These are phyloP conservation scores for Corylus americana DNA, from an alignment of 306 rosid genomes.

Conservation along the genomic window DNA sequence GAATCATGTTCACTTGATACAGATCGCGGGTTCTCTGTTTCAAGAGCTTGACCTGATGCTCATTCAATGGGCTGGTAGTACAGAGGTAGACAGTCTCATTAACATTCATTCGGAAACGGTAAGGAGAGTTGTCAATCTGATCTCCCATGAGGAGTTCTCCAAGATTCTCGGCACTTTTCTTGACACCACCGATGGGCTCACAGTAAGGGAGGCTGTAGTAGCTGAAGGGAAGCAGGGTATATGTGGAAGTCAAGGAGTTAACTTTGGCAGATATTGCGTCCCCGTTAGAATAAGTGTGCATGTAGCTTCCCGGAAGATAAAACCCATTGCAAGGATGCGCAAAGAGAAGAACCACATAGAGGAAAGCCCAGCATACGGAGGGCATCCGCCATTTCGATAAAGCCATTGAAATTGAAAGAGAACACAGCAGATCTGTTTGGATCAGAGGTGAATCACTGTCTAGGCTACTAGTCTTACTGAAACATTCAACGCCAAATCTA, in stretches of 20 bases:
- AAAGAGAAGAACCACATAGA: conserved; percentile 34
- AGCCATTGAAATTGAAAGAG: conserved; percentile 45
- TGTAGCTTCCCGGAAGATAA: conserved; percentile 94
- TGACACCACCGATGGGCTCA: conserved; percentile 53
- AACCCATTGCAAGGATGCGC: conserved; percentile 53
- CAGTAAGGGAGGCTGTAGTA: conserved; percentile 92
- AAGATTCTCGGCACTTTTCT: conserved; percentile 93
- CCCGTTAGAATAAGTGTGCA: conserved; percentile 72
- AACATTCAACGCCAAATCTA: conserved; percentile 49
- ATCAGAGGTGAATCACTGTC: conserved; percentile 23
- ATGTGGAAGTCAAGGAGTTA: conserved; percentile 91
- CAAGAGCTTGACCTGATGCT: conserved; percentile 74
- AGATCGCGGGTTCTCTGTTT: conserved; percentile 90
- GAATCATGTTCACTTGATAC: conserved; percentile 93
- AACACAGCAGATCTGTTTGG: conserved; percentile 22
- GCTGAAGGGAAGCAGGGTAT: conserved; percentile 90
- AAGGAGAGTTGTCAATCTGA: conserved; percentile 84
- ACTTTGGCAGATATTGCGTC: conserved; percentile 64
- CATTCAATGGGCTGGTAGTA: conserved; percentile 59
- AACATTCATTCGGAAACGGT: conserved; percentile 69
- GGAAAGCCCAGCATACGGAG: conserved; percentile 33
- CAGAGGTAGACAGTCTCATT: conserved; percentile 77
- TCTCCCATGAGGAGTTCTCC: conserved; percentile 94
- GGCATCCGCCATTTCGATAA: conserved; percentile 34
- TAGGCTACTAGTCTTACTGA: conserved; percentile 22